Evolutionary conservation across 768 basidiomycete species (phyloP).

Genomic region (Leccinum truebloodii): DNA sequence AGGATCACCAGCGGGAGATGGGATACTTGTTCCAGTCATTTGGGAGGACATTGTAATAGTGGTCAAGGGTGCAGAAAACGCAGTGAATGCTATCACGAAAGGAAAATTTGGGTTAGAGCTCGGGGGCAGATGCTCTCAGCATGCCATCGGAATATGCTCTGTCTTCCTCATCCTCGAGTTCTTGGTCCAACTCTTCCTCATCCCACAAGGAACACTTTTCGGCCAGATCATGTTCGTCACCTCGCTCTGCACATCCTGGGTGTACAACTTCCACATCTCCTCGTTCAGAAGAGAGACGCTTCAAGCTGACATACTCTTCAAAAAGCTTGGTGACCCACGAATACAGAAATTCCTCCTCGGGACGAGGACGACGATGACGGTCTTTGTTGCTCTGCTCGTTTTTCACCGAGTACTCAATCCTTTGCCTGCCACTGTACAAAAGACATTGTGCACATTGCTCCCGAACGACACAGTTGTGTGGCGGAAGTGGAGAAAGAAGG

Average conservation of each 20-base stretch:
- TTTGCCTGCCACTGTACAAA: constrained; percentile 3
- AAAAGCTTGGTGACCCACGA: constrained; percentile 12
- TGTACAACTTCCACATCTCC: constrained; percentile 31
- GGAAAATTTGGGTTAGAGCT: constrained; percentile 27
- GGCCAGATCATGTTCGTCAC: constrained; percentile 38
- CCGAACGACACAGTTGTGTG: constrained; percentile 26
- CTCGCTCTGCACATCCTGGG: constrained; percentile 36
- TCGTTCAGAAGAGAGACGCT: constrained; percentile 31
- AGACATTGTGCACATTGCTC: constrained; percentile 12
- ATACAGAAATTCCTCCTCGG: constrained; percentile 16
- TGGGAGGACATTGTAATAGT: constrained; percentile 25
- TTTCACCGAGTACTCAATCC: constrained; percentile 11
- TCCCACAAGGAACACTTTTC: constrained; percentile 34
- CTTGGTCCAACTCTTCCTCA: constrained; percentile 33
- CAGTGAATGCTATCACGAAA: constrained; percentile 31
- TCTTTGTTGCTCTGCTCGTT: constrained; percentile 17
- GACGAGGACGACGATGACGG: constrained; percentile 20
- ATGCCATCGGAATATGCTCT: constrained; percentile 26
- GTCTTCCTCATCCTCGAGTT: constrained; percentile 32
- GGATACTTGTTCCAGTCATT: constrained; percentile 19
- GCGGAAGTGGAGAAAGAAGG: constrained; percentile 23
- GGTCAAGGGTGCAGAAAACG: constrained; percentile 29
- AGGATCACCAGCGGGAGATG: constrained; percentile 29
- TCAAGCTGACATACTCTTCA: constrained; percentile 25
- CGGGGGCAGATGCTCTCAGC: not conserved